Conservation (phyloP, 345 rosid genomes). For the Physaria fendleri region DNA sequence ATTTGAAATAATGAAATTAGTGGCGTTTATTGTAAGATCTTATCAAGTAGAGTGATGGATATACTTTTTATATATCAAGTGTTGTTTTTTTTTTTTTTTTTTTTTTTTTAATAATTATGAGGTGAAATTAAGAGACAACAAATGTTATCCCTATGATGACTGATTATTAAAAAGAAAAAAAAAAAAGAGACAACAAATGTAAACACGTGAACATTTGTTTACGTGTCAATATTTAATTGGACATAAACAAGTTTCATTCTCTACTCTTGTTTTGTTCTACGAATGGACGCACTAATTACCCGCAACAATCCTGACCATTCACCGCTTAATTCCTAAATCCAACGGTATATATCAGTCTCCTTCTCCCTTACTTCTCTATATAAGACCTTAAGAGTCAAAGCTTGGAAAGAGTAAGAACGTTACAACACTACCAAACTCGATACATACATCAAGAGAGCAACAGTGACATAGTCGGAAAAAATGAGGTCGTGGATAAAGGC, state of each 20-base stretch:
- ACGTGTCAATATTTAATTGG: neutral
- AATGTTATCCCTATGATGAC: too few relatives aligned
- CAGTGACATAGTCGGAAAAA: neutral
- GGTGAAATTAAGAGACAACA: neutral
- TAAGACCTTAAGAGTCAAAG: constrained; percentile 8
- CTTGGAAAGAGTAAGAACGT: constrained; percentile 8
- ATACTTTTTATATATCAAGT: neutral
- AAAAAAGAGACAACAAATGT: too few relatives aligned
- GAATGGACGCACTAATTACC: neutral
- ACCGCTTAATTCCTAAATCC: neutral
- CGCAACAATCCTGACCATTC: constrained; percentile 8
- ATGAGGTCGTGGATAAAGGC: constrained; percentile 37
- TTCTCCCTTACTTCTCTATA: constrained; percentile 14
- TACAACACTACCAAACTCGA: neutral
- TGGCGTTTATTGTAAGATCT: neutral
- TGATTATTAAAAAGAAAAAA: too few relatives aligned
- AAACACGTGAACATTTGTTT: constrained; percentile 4
- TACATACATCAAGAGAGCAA: neutral
- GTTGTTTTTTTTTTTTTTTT: too few relatives aligned
- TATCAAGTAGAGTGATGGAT: neutral
- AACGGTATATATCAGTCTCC: neutral
- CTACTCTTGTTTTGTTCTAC: neutral
- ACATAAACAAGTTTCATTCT: neutral
- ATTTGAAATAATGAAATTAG: too few relatives aligned
- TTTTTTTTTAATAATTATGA: too few relatives aligned